These are phyloP conservation scores for Alternaria alternata DNA, from an alignment of 2,329 filamentous ascomycete genomes.

Conservation along the genomic window DNA sequence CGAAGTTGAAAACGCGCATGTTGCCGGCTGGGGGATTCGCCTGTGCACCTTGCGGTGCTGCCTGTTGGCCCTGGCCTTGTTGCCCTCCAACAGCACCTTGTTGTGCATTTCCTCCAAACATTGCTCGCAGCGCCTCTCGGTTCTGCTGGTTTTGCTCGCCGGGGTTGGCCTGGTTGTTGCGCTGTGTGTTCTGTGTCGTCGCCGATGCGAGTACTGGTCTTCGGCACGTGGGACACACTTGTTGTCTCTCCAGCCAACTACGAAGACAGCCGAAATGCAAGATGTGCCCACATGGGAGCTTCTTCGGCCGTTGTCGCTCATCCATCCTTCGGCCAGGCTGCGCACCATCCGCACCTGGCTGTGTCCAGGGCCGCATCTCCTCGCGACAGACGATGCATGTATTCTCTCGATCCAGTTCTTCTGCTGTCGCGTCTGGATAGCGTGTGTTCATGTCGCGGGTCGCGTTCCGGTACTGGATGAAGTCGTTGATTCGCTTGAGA, in stretches of 20 bases:
- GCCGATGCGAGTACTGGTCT: slow-evolving; percentile 71
- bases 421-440: slow-evolving; percentile 88
- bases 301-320: slow-evolving; percentile 89
- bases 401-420: slow-evolving; percentile 85
- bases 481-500: slow-evolving; percentile 84
- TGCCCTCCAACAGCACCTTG: slow-evolving; percentile 28
- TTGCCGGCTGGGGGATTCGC: slow-evolving; percentile 38
- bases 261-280: slow-evolving; percentile 93
- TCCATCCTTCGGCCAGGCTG: slow-evolving; percentile 63
- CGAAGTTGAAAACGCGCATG: slow-evolving; percentile 49
- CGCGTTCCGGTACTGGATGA: slow-evolving; percentile 88
- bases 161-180: slow-evolving; percentile 37
- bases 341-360: slow-evolving; percentile 54
- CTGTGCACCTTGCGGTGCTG: slow-evolving; percentile 30
- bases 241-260: slow-evolving; percentile 96
- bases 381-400: slow-evolving; percentile 98
- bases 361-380: slow-evolving; percentile 85
- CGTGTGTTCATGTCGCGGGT: slow-evolving; percentile 90
- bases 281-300: slow-evolving; percentile 94
- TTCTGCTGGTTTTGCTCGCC: slow-evolving; percentile 28
- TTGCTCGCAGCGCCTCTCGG: slow-evolving; percentile 28
- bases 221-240: slow-evolving; percentile 95
- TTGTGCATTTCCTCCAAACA: slow-evolving; percentile 30
- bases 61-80: slow-evolving; percentile 21
- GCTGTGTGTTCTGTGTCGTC: slow-evolving; percentile 38